Evolutionary conservation across 371 early-diverging fungal species (phyloP).

Genomic region (Blyttiomyces sp.): DNA sequence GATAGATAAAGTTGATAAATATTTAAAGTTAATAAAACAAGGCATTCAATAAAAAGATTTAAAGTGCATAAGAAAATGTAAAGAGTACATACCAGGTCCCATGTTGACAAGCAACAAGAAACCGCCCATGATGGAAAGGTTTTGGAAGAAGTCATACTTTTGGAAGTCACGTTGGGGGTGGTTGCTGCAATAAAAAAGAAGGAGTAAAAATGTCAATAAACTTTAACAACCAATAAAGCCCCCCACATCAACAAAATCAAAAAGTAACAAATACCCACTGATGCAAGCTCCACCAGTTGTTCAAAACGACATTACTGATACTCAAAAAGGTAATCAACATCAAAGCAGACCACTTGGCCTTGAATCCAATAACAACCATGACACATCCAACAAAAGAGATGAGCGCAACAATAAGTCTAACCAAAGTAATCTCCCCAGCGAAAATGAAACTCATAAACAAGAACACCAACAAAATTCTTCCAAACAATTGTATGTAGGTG

Average conservation of each 20-base stretch:
- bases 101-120: slow-evolving; percentile 86
- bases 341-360: slow-evolving; percentile 92
- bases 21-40: background rate
- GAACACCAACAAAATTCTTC: slow-evolving; percentile 87
- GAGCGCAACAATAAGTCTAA: slow-evolving; percentile 67
- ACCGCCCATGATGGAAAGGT: slow-evolving; percentile 91
- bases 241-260: background rate
- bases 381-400: slow-evolving; percentile 81
- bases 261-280: slow-evolving; percentile 33
- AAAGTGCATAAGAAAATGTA: background rate
- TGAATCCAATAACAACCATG: slow-evolving; percentile 95
- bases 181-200: slow-evolving; percentile 7
- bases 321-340: slow-evolving; percentile 84
- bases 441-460: slow-evolving; percentile 86
- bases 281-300: slow-evolving; percentile 95
- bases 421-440: slow-evolving; percentile 74
- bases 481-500: slow-evolving; percentile 85
- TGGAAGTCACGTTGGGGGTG: slow-evolving; percentile 72
- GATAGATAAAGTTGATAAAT: background rate
- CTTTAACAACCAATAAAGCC: background rate
- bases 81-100: slow-evolving; percentile 74
- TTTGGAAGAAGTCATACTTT: slow-evolving; percentile 98
- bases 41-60: slow-evolving; percentile 28
- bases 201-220: background rate
- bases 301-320: slow-evolving; percentile 84